Percentiles rank a stretch among this genome's conserved stretches.
These are phyloP conservation scores for Cercophora sp. DNA, from an alignment of 495 filamentous ascomycete species.

Conservation along the genomic window DNA sequence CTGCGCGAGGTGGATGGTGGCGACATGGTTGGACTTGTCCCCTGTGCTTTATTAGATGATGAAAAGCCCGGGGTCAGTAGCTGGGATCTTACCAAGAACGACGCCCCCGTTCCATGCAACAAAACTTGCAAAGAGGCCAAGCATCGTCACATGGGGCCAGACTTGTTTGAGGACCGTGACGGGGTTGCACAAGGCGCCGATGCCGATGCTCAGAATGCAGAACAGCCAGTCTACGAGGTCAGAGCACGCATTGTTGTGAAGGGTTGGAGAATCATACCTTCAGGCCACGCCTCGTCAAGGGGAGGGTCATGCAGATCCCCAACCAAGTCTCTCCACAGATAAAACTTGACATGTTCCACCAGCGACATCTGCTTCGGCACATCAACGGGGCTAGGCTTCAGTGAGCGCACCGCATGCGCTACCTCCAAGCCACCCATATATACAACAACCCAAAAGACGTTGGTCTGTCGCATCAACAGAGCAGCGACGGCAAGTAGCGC, in stretches of 20 bases:
- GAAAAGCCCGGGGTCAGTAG: slow-evolving; percentile 2
- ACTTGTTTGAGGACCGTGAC: slow-evolving; percentile 47
- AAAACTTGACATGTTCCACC: slow-evolving; percentile 25
- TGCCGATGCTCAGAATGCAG: slow-evolving; percentile 55
- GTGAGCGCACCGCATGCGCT: slow-evolving; percentile 43
- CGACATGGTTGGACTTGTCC: slow-evolving; percentile 90
- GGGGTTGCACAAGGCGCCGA: slow-evolving; percentile 52
- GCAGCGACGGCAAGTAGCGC: slow-evolving; percentile 57
- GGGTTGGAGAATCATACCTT: slow-evolving; percentile 43
- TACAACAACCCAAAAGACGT: slow-evolving; percentile 89
- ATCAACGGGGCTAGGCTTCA: slow-evolving; percentile 25
- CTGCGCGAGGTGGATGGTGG: slow-evolving; percentile 83
- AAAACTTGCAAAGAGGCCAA: slow-evolving; percentile 68
- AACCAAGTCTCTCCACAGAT: slow-evolving; percentile 35
- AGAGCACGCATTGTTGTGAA: too few species aligned
- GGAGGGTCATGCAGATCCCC: slow-evolving; percentile 64
- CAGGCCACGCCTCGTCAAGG: slow-evolving; percentile 49
- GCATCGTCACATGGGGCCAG: slow-evolving; percentile 63
- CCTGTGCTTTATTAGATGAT: slow-evolving; percentile 47
- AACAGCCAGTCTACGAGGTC: slow-evolving; percentile 35
- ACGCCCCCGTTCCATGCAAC: slow-evolving; percentile 86
- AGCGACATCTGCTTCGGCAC: slow-evolving; percentile 19
- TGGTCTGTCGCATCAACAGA: slow-evolving; percentile 83
- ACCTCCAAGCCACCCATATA: slow-evolving; percentile 77
- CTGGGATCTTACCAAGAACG: slow-evolving; percentile 63